Evolutionary conservation across 2,329 filamentous ascomycete species (phyloP).

Genomic region (Lasiodiplodia gonubiensis): DNA sequence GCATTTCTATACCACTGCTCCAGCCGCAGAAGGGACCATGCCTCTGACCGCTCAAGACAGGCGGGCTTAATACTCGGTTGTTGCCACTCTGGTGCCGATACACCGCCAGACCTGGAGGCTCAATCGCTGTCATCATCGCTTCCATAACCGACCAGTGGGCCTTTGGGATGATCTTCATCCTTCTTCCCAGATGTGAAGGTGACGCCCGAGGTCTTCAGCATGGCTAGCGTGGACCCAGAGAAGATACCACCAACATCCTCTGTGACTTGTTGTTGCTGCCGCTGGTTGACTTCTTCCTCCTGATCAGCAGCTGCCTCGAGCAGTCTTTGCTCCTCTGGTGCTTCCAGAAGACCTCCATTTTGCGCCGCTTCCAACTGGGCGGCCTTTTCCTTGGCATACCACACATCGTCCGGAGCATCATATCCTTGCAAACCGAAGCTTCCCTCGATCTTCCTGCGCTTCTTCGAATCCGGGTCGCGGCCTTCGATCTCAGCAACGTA

Average conservation of each 20-base stretch:
- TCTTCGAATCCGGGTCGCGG: conserved; percentile 82
- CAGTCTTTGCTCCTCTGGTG: conserved; percentile 58
- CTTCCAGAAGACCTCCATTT: conserved; percentile 64
- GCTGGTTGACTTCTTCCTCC: conserved; percentile 40
- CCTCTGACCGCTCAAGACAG: neutral
- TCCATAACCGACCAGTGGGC: conserved; percentile 84
- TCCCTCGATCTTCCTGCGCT: conserved; percentile 87
- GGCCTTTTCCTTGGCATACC: conserved; percentile 80
- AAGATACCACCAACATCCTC: conserved; percentile 70
- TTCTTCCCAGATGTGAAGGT: conserved; percentile 59
- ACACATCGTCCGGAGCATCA: conserved; percentile 91
- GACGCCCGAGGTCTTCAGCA: conserved; percentile 65
- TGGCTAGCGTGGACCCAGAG: conserved; percentile 80
- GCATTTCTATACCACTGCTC: neutral
- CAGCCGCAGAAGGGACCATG: neutral
- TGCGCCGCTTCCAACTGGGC: conserved; percentile 69
- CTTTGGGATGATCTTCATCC: conserved; percentile 61
- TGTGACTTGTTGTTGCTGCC: conserved; percentile 31
- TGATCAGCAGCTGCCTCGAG: conserved; percentile 52
- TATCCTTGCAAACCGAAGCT: conserved; percentile 89
- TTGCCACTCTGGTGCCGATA: neutral
- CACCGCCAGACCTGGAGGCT: conserved; percentile 7
- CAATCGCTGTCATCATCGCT: conserved; percentile 81
- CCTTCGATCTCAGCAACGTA: conserved; percentile 96
- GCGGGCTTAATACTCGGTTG: neutral